Conservation (phyloP, 805 yeast genomes). For the Ogataea ramenticola region DNA sequence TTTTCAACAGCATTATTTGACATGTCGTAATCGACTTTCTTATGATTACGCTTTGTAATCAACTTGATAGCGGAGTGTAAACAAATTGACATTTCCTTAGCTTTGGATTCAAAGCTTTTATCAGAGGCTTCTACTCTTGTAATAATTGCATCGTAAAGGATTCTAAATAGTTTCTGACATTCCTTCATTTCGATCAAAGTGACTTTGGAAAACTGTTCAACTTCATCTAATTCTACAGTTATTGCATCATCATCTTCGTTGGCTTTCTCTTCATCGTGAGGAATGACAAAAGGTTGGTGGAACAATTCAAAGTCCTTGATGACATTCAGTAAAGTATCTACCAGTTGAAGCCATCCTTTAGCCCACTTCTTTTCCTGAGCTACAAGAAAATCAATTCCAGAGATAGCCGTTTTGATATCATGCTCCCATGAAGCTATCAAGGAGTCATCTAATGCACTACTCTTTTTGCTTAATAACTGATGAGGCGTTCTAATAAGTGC, state of each 20-base stretch:
- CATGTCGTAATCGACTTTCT: slow-evolving; percentile 34
- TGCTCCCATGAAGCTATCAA: slow-evolving; percentile 34
- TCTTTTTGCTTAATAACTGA: slow-evolving; percentile 25
- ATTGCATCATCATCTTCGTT: slow-evolving; percentile 11
- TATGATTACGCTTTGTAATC: slow-evolving; percentile 36
- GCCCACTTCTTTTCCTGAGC: slow-evolving; percentile 23
- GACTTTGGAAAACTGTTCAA: slow-evolving; percentile 21
- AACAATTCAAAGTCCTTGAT: slow-evolving; percentile 26
- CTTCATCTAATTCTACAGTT: slow-evolving; percentile 10
- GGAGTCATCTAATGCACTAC: slow-evolving; percentile 28
- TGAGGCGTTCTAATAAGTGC: slow-evolving; percentile 30
- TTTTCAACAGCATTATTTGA: slow-evolving; percentile 31
- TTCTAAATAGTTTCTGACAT: slow-evolving; percentile 18
- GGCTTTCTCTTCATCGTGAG: slow-evolving; percentile 18
- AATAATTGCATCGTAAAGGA: slow-evolving; percentile 18
- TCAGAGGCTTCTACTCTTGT: slow-evolving; percentile 14
- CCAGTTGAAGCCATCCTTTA: slow-evolving; percentile 18
- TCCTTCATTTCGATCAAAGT: slow-evolving; percentile 24
- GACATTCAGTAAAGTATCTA: slow-evolving; percentile 27
- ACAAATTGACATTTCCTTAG: slow-evolving; percentile 32
- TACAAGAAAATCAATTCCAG: slow-evolving; percentile 36
- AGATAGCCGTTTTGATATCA: slow-evolving; percentile 32
- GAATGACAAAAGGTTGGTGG: slow-evolving; percentile 31
- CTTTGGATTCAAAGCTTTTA: slow-evolving; percentile 25
- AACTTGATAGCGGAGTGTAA: slow-evolving; percentile 31